These are phyloP conservation scores for Paracoccidioides brasiliensis DNA, from an alignment of 2,329 filamentous ascomycete genomes.

Conservation along the genomic window DNA sequence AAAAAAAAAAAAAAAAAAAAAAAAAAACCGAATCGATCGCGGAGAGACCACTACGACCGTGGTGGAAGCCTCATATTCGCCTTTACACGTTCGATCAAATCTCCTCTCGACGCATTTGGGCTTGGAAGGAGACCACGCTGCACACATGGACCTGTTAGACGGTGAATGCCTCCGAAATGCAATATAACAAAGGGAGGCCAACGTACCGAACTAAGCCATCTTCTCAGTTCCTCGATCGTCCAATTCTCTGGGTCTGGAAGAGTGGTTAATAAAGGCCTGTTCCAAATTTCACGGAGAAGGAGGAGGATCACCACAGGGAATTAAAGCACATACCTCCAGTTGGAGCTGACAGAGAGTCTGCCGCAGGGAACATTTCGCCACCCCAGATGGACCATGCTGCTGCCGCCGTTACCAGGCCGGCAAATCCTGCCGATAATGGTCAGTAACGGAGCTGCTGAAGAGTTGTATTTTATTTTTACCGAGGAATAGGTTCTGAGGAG, in stretches of 20 bases:
- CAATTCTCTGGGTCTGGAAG: conserved; percentile 51
- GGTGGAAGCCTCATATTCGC: conserved; percentile 47
- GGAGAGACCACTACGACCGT: conserved; percentile 11
- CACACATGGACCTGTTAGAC: not conserved
- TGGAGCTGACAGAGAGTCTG: conserved; percentile 47
- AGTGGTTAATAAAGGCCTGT: not conserved
- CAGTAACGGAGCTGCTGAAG: conserved; percentile 1
- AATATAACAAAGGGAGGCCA: not conserved
- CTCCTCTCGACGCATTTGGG: conserved; percentile 45
- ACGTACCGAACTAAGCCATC: conserved; percentile 65
- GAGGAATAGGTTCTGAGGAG: conserved; percentile 52
- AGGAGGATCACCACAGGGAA: not conserved
- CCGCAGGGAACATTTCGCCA: conserved; percentile 64
- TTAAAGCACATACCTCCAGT: conserved; percentile 48
- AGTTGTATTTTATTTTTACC: conserved; percentile 34
- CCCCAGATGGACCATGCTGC: conserved; percentile 80
- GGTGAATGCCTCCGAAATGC: not conserved
- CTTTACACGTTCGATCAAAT: conserved; percentile 55
- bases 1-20: no score
- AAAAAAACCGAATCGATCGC: conserved; percentile 1
- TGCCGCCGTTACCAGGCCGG: conserved; percentile 66
- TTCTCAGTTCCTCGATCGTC: conserved; percentile 65
- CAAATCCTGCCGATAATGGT: conserved; percentile 48
- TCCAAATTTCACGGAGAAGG: not conserved
- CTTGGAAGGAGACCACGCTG: conserved; percentile 53